Conservation (phyloP, 2,329 filamentous ascomycete genomes). For the Aspergillus neotritici region DNA sequence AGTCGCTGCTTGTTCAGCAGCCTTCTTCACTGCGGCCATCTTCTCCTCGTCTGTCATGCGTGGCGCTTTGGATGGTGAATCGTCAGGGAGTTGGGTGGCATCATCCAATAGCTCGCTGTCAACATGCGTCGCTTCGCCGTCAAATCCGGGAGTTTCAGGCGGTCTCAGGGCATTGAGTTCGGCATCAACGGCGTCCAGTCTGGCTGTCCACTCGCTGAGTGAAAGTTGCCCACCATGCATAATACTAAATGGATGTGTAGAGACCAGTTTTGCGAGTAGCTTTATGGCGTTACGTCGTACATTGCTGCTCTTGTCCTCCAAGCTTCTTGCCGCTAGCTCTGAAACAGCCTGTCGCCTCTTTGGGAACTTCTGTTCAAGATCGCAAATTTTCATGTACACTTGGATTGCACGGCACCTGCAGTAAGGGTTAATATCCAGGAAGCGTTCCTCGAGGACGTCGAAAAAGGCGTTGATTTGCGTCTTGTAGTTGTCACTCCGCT, state of each 20-base stretch:
- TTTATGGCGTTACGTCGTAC: constrained; percentile 94
- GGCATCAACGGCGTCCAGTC: constrained; percentile 74
- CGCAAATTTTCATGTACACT: constrained; percentile 85
- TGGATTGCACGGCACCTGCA: constrained; percentile 88
- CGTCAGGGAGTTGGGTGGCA: constrained; percentile 68
- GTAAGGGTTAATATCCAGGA: constrained; percentile 94
- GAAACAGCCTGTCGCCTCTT: constrained; percentile 84
- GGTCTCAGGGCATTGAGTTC: constrained; percentile 79
- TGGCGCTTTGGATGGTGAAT: constrained; percentile 59
- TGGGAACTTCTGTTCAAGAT: constrained; percentile 92
- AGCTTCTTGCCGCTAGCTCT: constrained; percentile 77
- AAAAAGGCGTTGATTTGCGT: constrained; percentile 96
- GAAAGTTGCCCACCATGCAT: constrained; percentile 85
- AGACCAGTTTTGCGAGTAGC: constrained; percentile 77
- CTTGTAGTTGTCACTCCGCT: constrained; percentile 87
- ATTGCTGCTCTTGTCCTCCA: constrained; percentile 98
- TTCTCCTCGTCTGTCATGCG: constrained; percentile 76
- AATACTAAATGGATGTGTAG: constrained; percentile 88
- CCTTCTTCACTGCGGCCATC: constrained; percentile 66
- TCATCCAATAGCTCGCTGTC: constrained; percentile 80
- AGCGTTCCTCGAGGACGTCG: constrained; percentile 91
- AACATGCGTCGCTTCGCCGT: constrained; percentile 64
- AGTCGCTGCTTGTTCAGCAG: constrained; percentile 79
- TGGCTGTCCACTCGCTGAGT: constrained; percentile 75
- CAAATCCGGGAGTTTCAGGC: constrained; percentile 65